phyloP scores from a whole-genome alignment of 306 rosid species.

The Sicyos baderoa region DNA sequence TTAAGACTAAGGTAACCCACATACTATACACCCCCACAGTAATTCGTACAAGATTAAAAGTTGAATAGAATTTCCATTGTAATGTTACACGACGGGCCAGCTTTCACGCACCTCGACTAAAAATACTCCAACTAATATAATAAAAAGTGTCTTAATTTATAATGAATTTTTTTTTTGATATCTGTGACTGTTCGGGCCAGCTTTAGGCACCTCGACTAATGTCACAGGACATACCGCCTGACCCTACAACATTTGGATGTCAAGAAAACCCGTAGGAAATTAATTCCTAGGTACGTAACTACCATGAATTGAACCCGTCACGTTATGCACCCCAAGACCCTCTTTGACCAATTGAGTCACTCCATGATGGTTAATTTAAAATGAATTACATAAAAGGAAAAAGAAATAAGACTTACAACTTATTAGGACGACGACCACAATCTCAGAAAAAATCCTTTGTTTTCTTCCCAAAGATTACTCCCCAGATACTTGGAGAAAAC shows the following conservation, averaged over 20 bases:
- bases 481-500: constrained; percentile 53
- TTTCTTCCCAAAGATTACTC: constrained; percentile 68
- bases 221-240: too few species aligned
- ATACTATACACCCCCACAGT: background rate
- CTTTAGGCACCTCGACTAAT: too few species aligned
- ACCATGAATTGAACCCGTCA: too few species aligned
- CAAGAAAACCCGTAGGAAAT: too few species aligned
- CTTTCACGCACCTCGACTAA: background rate
- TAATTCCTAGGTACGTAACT: too few species aligned
- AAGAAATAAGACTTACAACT: constrained; percentile 19
- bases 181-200: too few species aligned
- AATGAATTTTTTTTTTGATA: too few species aligned
- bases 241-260: too few species aligned
- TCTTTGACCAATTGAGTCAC: too few species aligned
- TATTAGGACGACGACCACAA: background rate
- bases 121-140: constrained; percentile 1
- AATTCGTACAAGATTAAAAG: background rate
- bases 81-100: background rate
- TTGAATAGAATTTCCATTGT: background rate
- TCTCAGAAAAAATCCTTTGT: constrained; percentile 39
- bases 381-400: background rate
- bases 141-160: background rate
- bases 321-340: too few species aligned
- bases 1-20: background rate
- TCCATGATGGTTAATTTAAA: too few species aligned